These are phyloP conservation scores for Andrographis paniculata DNA, from an alignment of 305 asterid species.

Conservation along the genomic window DNA sequence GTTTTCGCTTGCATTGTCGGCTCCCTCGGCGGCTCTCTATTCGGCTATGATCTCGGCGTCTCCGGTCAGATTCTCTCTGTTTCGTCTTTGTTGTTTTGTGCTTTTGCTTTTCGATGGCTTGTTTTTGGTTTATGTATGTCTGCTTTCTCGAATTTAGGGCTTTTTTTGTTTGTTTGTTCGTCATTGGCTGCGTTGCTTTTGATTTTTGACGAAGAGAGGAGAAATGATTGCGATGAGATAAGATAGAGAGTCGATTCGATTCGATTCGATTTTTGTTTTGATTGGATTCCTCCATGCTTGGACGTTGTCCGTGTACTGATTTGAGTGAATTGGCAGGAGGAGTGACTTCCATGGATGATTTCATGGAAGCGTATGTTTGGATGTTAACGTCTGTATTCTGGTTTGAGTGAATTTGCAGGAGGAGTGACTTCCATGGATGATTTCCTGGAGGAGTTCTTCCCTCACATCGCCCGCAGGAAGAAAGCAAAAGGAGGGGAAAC, in stretches of 20 bases:
- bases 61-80: constrained; percentile 44
- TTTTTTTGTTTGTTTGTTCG: too few species aligned
- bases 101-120: neutral
- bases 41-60: constrained; percentile 86
- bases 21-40: constrained; percentile 70
- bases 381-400: too few species aligned
- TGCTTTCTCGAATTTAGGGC: neutral
- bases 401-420: constrained; percentile 41
- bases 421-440: constrained; percentile 93
- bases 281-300: too few species aligned
- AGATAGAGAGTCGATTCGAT: too few species aligned
- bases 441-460: constrained; percentile 56
- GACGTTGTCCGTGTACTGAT: too few species aligned
- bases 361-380: neutral
- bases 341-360: too few species aligned
- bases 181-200: too few species aligned
- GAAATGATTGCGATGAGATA: too few species aligned
- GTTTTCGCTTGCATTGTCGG: constrained; percentile 63
- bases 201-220: too few species aligned
- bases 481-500: constrained; percentile 47
- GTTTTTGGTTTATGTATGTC: neutral
- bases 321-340: too few species aligned
- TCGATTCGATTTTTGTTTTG: too few species aligned
- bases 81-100: neutral
- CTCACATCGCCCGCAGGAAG: constrained; percentile 38